phyloP scores from a whole-genome alignment of 345 rosid species.

The Geranium brycei region DNA sequence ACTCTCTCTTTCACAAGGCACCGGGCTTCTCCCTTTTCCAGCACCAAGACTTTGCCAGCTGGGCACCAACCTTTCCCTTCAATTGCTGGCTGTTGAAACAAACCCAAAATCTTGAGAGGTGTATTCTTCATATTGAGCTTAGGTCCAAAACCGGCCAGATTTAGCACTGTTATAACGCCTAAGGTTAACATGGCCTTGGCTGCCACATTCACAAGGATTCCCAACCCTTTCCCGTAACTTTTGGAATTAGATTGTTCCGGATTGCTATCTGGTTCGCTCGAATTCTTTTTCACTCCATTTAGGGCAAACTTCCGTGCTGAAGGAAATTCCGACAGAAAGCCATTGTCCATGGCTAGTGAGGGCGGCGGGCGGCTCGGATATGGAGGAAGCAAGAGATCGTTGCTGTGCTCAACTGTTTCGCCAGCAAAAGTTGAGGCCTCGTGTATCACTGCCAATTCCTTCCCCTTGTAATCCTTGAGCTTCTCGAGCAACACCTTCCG shows the following conservation, averaged over 20 bases:
- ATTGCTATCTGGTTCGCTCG: slow-evolving; percentile 13
- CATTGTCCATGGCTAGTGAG: slow-evolving; percentile 29
- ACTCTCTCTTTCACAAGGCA: slow-evolving; percentile 89
- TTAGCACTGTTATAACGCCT: slow-evolving; percentile 44
- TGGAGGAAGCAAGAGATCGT: slow-evolving; percentile 74
- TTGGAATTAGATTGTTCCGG: slow-evolving; percentile 11
- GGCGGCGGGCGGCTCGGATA: slow-evolving; percentile 44
- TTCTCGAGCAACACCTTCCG: slow-evolving; percentile 57
- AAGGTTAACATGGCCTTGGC: slow-evolving; percentile 48
- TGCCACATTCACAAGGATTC: slow-evolving; percentile 36
- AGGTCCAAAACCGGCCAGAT: slow-evolving; percentile 41
- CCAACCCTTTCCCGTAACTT: slow-evolving; percentile 23
- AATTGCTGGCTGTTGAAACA: slow-evolving; percentile 24
- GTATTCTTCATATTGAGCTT: slow-evolving; percentile 19
- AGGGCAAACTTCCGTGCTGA: slow-evolving; percentile 20
- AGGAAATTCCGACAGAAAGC: slow-evolving; percentile 25
- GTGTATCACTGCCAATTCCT: slow-evolving; percentile 48
- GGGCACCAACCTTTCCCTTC: slow-evolving; percentile 44
- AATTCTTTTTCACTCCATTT: slow-evolving; percentile 36
- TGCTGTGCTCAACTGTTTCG: slow-evolving; percentile 54
- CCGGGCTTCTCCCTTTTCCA: slow-evolving; percentile 57
- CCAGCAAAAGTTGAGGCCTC: slow-evolving; percentile 69
- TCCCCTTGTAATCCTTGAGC: slow-evolving; percentile 68
- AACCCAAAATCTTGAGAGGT: slow-evolving; percentile 22
- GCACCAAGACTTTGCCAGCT: slow-evolving; percentile 55